A percentile compares a stretch with the other conserved stretches of the same genome.
phyloP scores from a whole-genome alignment of 139 green algal genomes.

The Chloropicon primus region DNA sequence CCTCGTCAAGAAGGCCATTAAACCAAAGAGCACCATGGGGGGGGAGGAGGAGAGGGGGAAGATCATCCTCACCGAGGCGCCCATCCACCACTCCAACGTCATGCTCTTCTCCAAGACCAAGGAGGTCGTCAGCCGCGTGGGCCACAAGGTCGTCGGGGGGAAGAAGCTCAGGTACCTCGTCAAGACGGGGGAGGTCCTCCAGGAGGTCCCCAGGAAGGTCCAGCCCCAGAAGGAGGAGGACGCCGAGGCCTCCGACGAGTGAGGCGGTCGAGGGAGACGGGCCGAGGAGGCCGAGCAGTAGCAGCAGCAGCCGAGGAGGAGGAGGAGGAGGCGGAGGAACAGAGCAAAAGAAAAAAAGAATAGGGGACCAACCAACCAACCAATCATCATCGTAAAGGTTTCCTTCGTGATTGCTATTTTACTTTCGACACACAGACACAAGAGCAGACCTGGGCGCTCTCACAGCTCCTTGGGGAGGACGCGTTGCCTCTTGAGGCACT shows the following conservation, averaged over 20 bases:
- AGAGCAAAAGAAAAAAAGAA: no score
- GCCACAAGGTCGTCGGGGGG: conserved; percentile 29
- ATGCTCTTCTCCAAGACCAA: conserved; percentile 75
- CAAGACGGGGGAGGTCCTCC: conserved; percentile 75
- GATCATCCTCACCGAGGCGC: conserved; percentile 63
- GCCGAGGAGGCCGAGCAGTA: no score
- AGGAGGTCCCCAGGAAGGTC: neutral
- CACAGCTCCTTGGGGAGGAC: neutral
- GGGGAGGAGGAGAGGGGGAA: conserved; percentile 53
- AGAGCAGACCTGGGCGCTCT: no score
- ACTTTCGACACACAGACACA: no score
- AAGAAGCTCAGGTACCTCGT: conserved; percentile 73
- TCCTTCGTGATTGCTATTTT: no score
- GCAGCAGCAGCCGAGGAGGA: no score
- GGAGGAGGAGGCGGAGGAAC: no score
- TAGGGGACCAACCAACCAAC: no score
- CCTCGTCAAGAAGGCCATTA: conserved; percentile 74
- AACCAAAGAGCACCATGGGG: conserved; percentile 28
- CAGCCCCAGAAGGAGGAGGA: neutral
- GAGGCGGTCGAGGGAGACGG: neutral
- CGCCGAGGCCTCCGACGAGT: neutral
- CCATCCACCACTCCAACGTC: conserved; percentile 93
- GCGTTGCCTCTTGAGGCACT: neutral
- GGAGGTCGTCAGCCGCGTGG: conserved; percentile 31
- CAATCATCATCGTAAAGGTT: no score